Base-by-base conservation (phyloP, 306 rosid species). In the Inga leiocalycina region DNA sequence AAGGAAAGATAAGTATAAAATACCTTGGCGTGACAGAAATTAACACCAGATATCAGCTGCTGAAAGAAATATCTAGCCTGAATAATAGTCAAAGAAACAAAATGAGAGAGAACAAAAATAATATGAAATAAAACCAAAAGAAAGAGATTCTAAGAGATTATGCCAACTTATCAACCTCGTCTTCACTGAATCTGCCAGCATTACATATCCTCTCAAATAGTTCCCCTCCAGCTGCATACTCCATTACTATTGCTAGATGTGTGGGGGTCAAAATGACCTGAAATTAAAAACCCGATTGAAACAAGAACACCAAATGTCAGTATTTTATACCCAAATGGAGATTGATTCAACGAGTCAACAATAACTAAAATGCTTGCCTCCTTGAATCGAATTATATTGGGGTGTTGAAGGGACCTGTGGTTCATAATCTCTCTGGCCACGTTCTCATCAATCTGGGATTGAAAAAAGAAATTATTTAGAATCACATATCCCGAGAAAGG, bases 61-160 rank as follows among this genome's bases (percentile, higher is more conserved):
- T 92, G 96, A 85, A 92, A 92, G 92, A 92, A 92, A 85, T 90
- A 92, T 86, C 96, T 87, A 41, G 96, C 93, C 94, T 91, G 88
- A 16, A 80, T 11, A 86, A 16, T 52, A 3, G 71, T 41, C 57
- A 74, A 83, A 76, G 34, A 51, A 79, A 81, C 34, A 44, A 56
- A 79, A 61, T 76, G 52, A 80, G 83, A 69, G 84, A 69, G 13
- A 68, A 45, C 32, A 51, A 64, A 48, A 41, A 66, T 16, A 49
- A 59, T 6, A 79, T 10, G 12, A 34, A 22, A 74, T 27, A 45
- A 10, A 51, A 87, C 49, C 43, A 65, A 67, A 76, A 75, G 75
- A 19, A 54, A 41, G 74, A 77, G 66, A 66, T 75, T 51, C 34
- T 83, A 16, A 43, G 59, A 15, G 65, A 64, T 48, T 35, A 17